phyloP scores from a whole-genome alignment of 495 filamentous ascomycete species.

The Durotheca rogersii region DNA sequence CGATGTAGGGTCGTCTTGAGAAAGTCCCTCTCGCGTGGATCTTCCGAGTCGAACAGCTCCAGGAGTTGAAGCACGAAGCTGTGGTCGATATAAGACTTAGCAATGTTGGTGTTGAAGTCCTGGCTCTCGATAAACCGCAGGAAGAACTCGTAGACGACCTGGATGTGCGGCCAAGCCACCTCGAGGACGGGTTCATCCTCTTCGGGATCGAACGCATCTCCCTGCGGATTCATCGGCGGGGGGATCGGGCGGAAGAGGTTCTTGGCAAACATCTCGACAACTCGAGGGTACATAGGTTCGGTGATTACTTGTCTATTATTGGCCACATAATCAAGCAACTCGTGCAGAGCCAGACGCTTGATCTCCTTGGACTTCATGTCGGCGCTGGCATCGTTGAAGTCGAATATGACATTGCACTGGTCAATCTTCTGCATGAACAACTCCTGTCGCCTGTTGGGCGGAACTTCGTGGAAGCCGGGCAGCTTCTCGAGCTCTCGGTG shows the following conservation, averaged over 20 bases:
- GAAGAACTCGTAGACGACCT: slow-evolving; percentile 99
- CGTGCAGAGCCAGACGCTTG: slow-evolving; percentile 94
- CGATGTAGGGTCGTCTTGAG: slow-evolving; percentile 96
- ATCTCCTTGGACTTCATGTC: slow-evolving; percentile 99
- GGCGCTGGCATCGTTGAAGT: slow-evolving; percentile 97
- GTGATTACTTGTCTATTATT: slow-evolving; percentile 98
- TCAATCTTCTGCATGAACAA: slow-evolving; percentile 99
- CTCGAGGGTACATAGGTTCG: slow-evolving; percentile 97
- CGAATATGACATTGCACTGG: slow-evolving; percentile 99
- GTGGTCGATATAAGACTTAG: slow-evolving; percentile 98
- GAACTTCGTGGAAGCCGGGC: slow-evolving; percentile 97
- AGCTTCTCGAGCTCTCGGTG: slow-evolving; percentile 96
- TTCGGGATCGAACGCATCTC: slow-evolving; percentile 97
- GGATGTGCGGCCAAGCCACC: slow-evolving; percentile 98
- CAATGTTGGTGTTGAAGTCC: slow-evolving; percentile 99
- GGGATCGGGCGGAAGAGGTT: slow-evolving; percentile 97
- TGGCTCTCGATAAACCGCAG: slow-evolving; percentile 98
- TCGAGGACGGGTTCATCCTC: slow-evolving; percentile 98
- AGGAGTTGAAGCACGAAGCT: slow-evolving; percentile 94
- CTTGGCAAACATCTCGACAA: slow-evolving; percentile 99
- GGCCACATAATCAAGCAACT: slow-evolving; percentile 95
- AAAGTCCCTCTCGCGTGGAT: slow-evolving; percentile 95
- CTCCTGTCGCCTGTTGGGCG: slow-evolving; percentile 91
- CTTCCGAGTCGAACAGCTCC: slow-evolving; percentile 98
- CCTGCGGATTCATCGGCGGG: slow-evolving; percentile 94